Base-by-base conservation (phyloP, 352 stramenopile genomes). In the Globisporangium paroecandrum region DNA sequence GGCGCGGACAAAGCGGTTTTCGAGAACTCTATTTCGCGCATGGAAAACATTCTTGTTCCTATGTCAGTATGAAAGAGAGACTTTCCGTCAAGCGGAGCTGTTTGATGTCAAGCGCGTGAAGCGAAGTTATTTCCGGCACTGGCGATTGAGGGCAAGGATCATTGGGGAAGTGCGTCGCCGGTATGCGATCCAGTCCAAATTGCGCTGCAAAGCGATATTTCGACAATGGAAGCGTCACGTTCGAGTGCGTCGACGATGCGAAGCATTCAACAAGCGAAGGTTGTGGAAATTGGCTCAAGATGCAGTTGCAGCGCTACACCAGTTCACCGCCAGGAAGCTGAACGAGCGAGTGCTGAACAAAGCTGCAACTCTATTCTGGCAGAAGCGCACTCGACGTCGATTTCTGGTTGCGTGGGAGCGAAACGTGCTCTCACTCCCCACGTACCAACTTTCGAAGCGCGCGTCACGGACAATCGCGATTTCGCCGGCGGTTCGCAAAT, bases 401-500 rank as follows among this genome's bases (percentile, higher is more conserved):
- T 57, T 61, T 29, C 4, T 68, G 13, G 22, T 9, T 25, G 53
- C 36, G 3, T 68, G 62, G 62, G 49, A 62, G 34, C 22, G 8
- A 13, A 15, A 24, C 12, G 62, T 55, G 25, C 53, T 61, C 1
- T 68, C 53, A 4, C 38, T 62, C 2, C 36, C 38, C 32, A 32
- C 27, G 3, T 53, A 59, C 46, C 25, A 25, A 20, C 53, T 64
- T 3, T 64, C 58, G 24, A 64, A 41, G 38, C 25, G n/a, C 8
- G 58, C 58, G n/a, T 34, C 38, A 29, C 58, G 38, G 10, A 41
- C 20, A 49, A 55, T 68, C 27, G 38, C 62, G 8, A 62, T 68
- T 12, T 47, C 36, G 18, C 64, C 56, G 18, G 56, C 38, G 8
- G 34, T 70, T 24, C 65, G 58, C 47, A 70, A 57, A 55, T 69